These are phyloP conservation scores for Jaapia argillacea DNA, from an alignment of 768 basidiomycete genomes.

Conservation along the genomic window DNA sequence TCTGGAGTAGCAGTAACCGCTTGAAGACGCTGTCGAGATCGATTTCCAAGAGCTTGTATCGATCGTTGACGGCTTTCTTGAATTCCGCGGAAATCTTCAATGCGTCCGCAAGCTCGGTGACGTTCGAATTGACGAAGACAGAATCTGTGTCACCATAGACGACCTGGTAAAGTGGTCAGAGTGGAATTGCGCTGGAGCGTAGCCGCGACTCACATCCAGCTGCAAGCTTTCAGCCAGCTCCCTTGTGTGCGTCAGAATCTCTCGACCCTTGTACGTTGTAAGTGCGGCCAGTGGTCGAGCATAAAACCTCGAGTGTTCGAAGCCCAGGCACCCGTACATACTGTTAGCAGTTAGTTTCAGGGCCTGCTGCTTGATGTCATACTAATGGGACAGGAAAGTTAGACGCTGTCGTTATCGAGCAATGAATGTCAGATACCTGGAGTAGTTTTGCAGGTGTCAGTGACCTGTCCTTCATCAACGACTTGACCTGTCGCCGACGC, in stretches of 20 bases:
- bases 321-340: constrained; percentile 99
- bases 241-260: constrained; percentile 88
- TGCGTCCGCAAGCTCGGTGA: constrained; percentile 79
- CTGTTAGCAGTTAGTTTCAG: constrained; percentile 97
- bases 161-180: constrained; percentile 41
- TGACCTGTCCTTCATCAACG: constrained; percentile 84
- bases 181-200: not conserved
- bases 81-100: constrained; percentile 85
- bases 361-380: constrained; percentile 95
- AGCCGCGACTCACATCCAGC: too few relatives aligned
- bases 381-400: constrained; percentile 37
- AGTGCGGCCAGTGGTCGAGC: constrained; percentile 94
- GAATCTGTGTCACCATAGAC: constrained; percentile 99
- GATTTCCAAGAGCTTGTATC: constrained; percentile 92
- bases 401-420: too few relatives aligned
- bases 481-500: constrained; percentile 84
- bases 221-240: constrained; percentile 86
- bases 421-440: too few relatives aligned
- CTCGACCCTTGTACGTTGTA: constrained; percentile 95
- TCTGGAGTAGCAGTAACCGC: constrained; percentile 84
- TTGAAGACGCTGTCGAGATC: constrained; percentile 94
- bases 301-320: constrained; percentile 94
- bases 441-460: constrained; percentile 65
- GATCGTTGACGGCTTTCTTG: constrained; percentile 95
- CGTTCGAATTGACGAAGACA: constrained; percentile 95